Percentiles rank a stretch among this genome's conserved stretches.
Evolutionary conservation across 805 yeast genomes (phyloP).

Genomic region (Candida hungchunana): DNA sequence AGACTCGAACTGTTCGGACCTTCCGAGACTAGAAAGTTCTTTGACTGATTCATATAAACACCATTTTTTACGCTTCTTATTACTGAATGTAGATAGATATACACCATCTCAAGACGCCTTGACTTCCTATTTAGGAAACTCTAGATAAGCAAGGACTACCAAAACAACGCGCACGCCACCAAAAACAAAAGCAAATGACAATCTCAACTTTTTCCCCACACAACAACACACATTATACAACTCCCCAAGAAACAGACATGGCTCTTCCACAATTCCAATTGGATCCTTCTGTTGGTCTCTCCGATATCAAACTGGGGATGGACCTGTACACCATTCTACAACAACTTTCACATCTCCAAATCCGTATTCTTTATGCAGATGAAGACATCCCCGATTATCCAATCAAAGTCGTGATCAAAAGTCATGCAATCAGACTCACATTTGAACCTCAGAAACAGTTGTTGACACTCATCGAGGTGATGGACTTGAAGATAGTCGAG

Average conservation of each 20-base stretch:
- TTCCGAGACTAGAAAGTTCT: slow-evolving; percentile 82
- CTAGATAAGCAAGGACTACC: too few relatives aligned
- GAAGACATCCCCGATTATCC: background rate
- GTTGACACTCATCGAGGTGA: slow-evolving; percentile 16
- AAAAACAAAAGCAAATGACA: too few relatives aligned
- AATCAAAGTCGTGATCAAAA: slow-evolving; percentile 4
- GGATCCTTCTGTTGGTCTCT: slow-evolving; percentile 12
- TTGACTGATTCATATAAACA: too few relatives aligned
- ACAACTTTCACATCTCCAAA: slow-evolving; percentile 8
- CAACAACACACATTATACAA: too few relatives aligned
- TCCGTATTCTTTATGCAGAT: slow-evolving; percentile 2
- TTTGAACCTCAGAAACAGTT: slow-evolving; percentile 10
- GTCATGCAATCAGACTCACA: slow-evolving; percentile 6
- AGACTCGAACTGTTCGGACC: slow-evolving; percentile 88
- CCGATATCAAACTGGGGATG: slow-evolving; percentile 15
- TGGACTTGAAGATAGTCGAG: slow-evolving; percentile 7
- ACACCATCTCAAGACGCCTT: too few relatives aligned
- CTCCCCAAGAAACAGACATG: too few relatives aligned
- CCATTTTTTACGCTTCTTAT: too few relatives aligned
- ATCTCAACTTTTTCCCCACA: too few relatives aligned
- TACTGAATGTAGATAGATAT: too few relatives aligned
- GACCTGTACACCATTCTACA: slow-evolving; percentile 8
- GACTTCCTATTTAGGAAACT: too few relatives aligned
- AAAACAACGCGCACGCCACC: too few relatives aligned
- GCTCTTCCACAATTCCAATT: slow-evolving; percentile 9